A percentile compares a stretch with the other conserved stretches of the same genome.
These are phyloP conservation scores for Claviceps capensis DNA, from an alignment of 2,329 filamentous ascomycete genomes.

Conservation along the genomic window DNA sequence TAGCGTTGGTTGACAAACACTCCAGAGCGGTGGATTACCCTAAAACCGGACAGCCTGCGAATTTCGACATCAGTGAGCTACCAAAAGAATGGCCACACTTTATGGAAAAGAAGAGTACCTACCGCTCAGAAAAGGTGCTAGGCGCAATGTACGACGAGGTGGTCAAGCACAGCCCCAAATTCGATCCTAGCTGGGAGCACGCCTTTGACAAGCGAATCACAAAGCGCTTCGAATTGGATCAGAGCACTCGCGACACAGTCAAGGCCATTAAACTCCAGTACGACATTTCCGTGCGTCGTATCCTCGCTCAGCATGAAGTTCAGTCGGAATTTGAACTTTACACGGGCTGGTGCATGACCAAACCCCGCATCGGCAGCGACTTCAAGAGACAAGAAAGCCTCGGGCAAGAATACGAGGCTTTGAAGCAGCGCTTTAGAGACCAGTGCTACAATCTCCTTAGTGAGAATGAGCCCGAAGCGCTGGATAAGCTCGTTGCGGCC, in stretches of 20 bases:
- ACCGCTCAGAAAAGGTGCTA: conserved; percentile 57
- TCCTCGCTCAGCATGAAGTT: conserved; percentile 79
- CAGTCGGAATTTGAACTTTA: conserved; percentile 84
- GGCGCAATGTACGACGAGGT: conserved; percentile 76
- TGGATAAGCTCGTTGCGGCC: conserved; percentile 66
- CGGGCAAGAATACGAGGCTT: conserved; percentile 46
- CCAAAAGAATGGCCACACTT: conserved; percentile 68
- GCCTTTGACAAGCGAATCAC: conserved; percentile 68
- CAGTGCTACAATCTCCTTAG: conserved; percentile 53
- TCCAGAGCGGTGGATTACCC: conserved; percentile 89
- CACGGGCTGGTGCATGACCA: conserved; percentile 70
- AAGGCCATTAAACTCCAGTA: conserved; percentile 60
- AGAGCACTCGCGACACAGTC: conserved; percentile 43
- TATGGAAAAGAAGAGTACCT: conserved; percentile 58
- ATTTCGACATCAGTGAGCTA: conserved; percentile 47
- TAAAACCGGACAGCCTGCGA: conserved; percentile 72
- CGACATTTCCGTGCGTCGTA: conserved; percentile 58
- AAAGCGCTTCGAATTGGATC: conserved; percentile 40
- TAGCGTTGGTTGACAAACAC: conserved; percentile 65
- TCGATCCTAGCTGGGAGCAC: conserved; percentile 56
- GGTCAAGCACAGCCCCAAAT: conserved; percentile 39
- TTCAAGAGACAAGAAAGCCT: conserved; percentile 85
- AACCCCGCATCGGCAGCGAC: conserved; percentile 56
- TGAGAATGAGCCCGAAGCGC: conserved; percentile 36
- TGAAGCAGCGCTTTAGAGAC: conserved; percentile 57